These are phyloP conservation scores for Aplosporella prunicola DNA, from an alignment of 2,329 filamentous ascomycete genomes.

Conservation along the genomic window DNA sequence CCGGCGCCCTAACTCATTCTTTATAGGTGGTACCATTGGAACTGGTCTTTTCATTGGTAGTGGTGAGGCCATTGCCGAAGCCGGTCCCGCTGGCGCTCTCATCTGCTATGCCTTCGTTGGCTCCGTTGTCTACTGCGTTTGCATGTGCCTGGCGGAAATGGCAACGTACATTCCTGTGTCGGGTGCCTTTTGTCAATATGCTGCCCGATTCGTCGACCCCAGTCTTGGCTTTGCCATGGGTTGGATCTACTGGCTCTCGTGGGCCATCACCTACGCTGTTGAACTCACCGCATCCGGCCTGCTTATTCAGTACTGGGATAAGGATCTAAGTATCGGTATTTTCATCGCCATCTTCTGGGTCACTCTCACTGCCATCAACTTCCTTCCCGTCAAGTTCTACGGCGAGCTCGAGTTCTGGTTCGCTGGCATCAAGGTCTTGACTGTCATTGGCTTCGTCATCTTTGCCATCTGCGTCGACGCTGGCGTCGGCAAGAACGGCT, in stretches of 20 bases:
- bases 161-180: constrained; percentile 68
- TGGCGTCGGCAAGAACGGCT: constrained; percentile 58
- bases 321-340: constrained; percentile 54
- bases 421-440: constrained; percentile 66
- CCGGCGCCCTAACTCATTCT: constrained; percentile 9
- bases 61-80: constrained; percentile 37
- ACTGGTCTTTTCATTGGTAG: constrained; percentile 47
- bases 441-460: constrained; percentile 65
- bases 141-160: constrained; percentile 57
- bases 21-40: constrained; percentile 36
- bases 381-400: constrained; percentile 62
- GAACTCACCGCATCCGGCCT: constrained; percentile 64
- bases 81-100: constrained; percentile 40
- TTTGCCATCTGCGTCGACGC: constrained; percentile 68
- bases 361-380: constrained; percentile 58
- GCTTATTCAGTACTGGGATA: constrained; percentile 67
- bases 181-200: constrained; percentile 68
- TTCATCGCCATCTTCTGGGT: constrained; percentile 67
- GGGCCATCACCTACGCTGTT: constrained; percentile 62
- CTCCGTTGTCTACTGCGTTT: constrained; percentile 64
- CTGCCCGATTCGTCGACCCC: constrained; percentile 63
- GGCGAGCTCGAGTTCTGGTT: constrained; percentile 75
- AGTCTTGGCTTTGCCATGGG: constrained; percentile 69
- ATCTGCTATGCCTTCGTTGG: constrained; percentile 47
- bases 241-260: constrained; percentile 78